phyloP scores from a whole-genome alignment of 2,329 filamentous ascomycete species.

The Pseudopyrenochaeta lycopersici region DNA sequence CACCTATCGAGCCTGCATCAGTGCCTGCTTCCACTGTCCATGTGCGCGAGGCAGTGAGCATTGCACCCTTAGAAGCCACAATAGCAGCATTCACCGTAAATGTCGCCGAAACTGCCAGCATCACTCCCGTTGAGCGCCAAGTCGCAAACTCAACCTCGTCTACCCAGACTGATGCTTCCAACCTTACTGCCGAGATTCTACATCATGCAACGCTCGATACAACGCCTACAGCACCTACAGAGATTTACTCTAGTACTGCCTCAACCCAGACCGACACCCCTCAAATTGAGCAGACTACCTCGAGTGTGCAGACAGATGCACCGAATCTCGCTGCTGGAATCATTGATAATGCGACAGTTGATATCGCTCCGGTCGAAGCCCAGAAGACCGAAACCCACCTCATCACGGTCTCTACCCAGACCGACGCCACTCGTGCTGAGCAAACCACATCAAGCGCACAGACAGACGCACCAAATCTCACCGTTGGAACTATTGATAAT shows the following conservation, averaged over 20 bases:
- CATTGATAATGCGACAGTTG: not conserved
- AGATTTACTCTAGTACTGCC: not conserved
- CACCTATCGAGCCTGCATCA: too few relatives aligned
- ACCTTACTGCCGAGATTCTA: conserved; percentile 5
- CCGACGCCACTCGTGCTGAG: too few relatives aligned
- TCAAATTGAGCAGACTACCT: not conserved
- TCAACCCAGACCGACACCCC: conserved; percentile 5
- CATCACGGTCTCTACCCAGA: too few relatives aligned
- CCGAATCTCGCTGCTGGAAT: conserved; percentile 1
- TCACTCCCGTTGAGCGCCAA: conserved; percentile 4
- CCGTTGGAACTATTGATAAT: not conserved
- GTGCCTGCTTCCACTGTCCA: too few relatives aligned
- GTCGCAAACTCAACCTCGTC: not conserved
- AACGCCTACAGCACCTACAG: conserved; percentile 4
- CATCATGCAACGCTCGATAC: not conserved
- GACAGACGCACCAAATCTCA: conserved; percentile 1
- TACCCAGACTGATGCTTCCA: conserved; percentile 11
- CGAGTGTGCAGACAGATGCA: not conserved
- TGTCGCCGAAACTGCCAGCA: too few relatives aligned
- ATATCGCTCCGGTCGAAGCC: not conserved
- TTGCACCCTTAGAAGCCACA: too few relatives aligned
- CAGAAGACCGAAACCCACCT: not conserved
- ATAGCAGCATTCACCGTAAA: too few relatives aligned
- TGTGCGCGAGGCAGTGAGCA: too few relatives aligned
- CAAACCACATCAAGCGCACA: not conserved